Evolutionary conservation across 306 rosid species (phyloP).

Genomic region (Begonia peltatifolia): DNA sequence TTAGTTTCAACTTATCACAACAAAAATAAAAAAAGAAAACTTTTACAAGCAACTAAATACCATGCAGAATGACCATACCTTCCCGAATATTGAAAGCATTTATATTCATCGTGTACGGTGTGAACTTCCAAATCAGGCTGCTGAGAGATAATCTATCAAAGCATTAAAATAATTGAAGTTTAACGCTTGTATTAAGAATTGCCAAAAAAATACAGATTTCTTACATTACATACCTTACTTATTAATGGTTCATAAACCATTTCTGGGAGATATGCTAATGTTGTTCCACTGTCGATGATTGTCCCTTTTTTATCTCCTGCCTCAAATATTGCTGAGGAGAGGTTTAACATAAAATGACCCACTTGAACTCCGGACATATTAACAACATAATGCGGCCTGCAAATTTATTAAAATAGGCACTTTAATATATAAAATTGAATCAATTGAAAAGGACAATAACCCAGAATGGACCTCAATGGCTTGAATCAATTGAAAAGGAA

Average conservation of each 20-base stretch:
- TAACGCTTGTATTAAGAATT: not conserved
- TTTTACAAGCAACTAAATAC: constrained; percentile 1
- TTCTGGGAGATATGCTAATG: constrained; percentile 98
- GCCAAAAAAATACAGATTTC: not conserved
- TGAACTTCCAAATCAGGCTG: constrained; percentile 64
- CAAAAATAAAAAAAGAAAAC: not conserved
- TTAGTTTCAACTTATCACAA: not conserved
- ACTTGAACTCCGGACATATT: constrained; percentile 91
- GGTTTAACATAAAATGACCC: constrained; percentile 42
- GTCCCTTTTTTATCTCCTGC: constrained; percentile 69
- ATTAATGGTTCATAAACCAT: constrained; percentile 65
- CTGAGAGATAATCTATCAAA: constrained; percentile 51
- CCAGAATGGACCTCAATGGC: too few species aligned
- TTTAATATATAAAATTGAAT: too few species aligned
- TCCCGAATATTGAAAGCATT: constrained; percentile 73
- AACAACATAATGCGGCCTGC: constrained; percentile 84
- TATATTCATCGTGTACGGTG: constrained; percentile 73
- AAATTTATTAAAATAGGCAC: constrained; percentile 4
- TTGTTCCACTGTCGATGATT: constrained; percentile 93
- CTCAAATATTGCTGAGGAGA: constrained; percentile 49
- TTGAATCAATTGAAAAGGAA: too few species aligned
- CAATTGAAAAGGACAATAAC: too few species aligned
- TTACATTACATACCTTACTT: constrained; percentile 32
- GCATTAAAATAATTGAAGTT: constrained; percentile 1
- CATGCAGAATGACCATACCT: constrained; percentile 39